A percentile compares a stretch with the other conserved stretches of the same genome.
These are phyloP conservation scores for Termitomyces sp. DNA, from an alignment of 768 basidiomycete species.

Conservation along the genomic window DNA sequence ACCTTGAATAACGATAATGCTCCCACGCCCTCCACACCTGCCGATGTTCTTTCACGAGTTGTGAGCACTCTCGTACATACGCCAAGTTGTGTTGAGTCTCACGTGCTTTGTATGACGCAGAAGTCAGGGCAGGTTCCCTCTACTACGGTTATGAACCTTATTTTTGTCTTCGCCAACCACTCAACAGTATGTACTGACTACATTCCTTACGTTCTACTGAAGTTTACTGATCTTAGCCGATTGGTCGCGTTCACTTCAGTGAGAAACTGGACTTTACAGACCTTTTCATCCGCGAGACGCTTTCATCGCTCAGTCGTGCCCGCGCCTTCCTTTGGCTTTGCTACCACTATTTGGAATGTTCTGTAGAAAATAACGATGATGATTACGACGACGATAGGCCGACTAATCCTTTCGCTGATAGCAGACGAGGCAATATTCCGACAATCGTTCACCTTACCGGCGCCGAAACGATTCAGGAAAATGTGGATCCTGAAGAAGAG, in stretches of 20 bases:
- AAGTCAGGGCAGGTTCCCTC: conserved; percentile 52
- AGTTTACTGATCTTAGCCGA: conserved; percentile 39
- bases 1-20: conserved; percentile 43
- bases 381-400: conserved; percentile 32
- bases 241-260: conserved; percentile 64
- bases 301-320: conserved; percentile 72
- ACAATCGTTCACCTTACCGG: conserved; percentile 31
- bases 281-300: conserved; percentile 68
- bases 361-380: conserved; percentile 24
- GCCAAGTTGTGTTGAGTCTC: neutral
- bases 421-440: conserved; percentile 28
- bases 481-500: conserved; percentile 41
- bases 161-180: conserved; percentile 61
- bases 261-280: conserved; percentile 72
- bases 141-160: no score
- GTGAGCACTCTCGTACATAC: conserved; percentile 30
- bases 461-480: conserved; percentile 35
- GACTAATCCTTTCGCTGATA: conserved; percentile 59
- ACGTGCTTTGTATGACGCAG: conserved; percentile 13
- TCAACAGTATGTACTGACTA: conserved; percentile 35
- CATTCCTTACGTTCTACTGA: conserved; percentile 2
- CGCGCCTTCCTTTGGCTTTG: conserved; percentile 82
- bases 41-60: conserved; percentile 47
- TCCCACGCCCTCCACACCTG: conserved; percentile 44
- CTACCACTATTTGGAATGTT: conserved; percentile 67